These are phyloP conservation scores for Lunasporangiospora selenospora DNA, from an alignment of 192 early-diverging fungal genomes.

Conservation along the genomic window DNA sequence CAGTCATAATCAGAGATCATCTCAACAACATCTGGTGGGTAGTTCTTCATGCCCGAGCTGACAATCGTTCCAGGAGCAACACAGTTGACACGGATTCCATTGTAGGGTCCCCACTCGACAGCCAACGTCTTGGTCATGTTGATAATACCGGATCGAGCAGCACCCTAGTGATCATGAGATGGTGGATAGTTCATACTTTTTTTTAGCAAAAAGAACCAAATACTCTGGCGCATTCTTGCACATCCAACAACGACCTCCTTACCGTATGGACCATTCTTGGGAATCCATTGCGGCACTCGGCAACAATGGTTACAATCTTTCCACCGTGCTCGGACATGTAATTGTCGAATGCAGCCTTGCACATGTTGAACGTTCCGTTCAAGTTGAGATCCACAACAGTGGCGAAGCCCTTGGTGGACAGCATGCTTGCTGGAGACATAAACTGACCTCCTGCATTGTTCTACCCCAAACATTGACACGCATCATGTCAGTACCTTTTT, in stretches of 20 bases:
- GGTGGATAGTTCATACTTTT: too few relatives aligned
- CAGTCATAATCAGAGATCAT: slow-evolving; percentile 31
- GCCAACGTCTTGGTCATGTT: slow-evolving; percentile 61
- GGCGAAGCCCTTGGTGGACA: slow-evolving; percentile 41
- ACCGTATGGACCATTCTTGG: slow-evolving; percentile 51
- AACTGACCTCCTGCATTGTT: slow-evolving; percentile 49
- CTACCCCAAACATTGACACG: too few relatives aligned
- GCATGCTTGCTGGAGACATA: slow-evolving; percentile 42
- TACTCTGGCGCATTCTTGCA: too few relatives aligned
- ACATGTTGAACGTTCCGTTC: slow-evolving; percentile 59
- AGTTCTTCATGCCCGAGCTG: slow-evolving; percentile 58
- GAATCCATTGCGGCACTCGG: slow-evolving; percentile 53
- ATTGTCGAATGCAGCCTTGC: slow-evolving; percentile 52
- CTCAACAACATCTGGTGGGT: slow-evolving; percentile 51
- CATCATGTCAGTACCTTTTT: too few relatives aligned
- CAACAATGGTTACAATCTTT: slow-evolving; percentile 56
- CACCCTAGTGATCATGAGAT: too few relatives aligned
- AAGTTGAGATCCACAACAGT: slow-evolving; percentile 60
- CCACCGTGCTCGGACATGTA: slow-evolving; percentile 52
- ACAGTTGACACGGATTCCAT: slow-evolving; percentile 59
- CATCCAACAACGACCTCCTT: too few relatives aligned
- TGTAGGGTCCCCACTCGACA: slow-evolving; percentile 55
- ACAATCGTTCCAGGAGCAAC: slow-evolving; percentile 62
- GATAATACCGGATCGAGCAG: slow-evolving; percentile 59
- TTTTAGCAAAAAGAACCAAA: slow-evolving; percentile 13